Conservation (phyloP, 2,329 filamentous ascomycete genomes). For the Cercospora janseana region DNA sequence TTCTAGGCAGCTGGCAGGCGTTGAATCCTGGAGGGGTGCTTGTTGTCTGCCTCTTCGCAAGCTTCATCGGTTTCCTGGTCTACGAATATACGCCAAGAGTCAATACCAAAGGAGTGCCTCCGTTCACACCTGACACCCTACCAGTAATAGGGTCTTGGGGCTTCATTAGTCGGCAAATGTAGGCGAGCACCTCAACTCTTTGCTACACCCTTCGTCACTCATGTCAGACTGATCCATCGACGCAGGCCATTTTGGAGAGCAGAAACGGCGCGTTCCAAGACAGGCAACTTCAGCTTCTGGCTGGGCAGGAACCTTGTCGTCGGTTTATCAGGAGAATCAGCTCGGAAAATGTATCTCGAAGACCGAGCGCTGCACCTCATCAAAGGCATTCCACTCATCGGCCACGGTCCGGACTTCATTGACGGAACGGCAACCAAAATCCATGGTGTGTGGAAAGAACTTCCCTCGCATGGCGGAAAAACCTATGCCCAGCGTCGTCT, state of each 20-base stretch:
- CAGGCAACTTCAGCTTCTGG: constrained; percentile 23
- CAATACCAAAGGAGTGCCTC: background rate
- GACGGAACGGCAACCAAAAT: constrained; percentile 8
- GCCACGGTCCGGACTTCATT: constrained; percentile 15
- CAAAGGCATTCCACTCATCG: constrained; percentile 14
- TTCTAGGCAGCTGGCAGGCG: background rate
- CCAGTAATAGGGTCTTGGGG: background rate
- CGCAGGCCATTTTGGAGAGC: constrained; percentile 11
- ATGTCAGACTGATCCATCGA: background rate
- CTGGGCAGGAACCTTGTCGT: constrained; percentile 17
- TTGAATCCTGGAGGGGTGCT: background rate
- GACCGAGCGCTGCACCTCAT: constrained; percentile 13
- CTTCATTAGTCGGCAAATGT: background rate
- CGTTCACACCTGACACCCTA: background rate
- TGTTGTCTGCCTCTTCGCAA: background rate
- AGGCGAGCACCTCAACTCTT: background rate
- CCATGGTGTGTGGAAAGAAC: constrained; percentile 6
- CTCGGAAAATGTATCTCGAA: constrained; percentile 21
- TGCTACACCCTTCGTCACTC: background rate
- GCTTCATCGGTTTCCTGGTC: background rate
- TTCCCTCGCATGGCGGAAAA: background rate
- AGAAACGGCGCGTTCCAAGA: constrained; percentile 8
- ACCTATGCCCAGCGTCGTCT: background rate
- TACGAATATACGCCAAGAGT: background rate
- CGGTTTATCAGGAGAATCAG: constrained; percentile 10